phyloP scores from a whole-genome alignment of 2,329 filamentous ascomycete species.

The Fusarium praegraminearum region DNA sequence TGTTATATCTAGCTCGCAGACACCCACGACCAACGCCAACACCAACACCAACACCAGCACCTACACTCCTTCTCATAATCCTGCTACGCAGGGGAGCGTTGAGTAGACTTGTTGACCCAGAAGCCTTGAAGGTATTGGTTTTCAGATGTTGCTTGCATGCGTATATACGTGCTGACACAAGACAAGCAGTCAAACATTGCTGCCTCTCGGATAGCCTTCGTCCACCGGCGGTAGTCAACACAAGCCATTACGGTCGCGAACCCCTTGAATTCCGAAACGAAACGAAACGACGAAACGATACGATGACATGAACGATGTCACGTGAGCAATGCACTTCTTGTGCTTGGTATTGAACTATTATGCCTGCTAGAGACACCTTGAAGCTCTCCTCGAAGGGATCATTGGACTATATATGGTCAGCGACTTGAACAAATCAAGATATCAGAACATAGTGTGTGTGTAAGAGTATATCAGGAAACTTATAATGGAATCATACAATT shows the following conservation, averaged over 20 bases:
- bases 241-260: neutral
- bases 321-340: neutral
- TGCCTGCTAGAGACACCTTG: neutral
- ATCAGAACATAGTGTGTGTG: neutral
- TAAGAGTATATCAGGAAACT: conserved; percentile 49
- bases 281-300: neutral
- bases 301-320: neutral
- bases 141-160: rapidly evolving
- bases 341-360: neutral
- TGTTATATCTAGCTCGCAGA: neutral
- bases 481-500: conserved; percentile 53
- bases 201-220: rapidly evolving
- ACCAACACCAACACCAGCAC: neutral
- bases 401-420: conserved; percentile 14
- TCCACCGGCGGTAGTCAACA: neutral
- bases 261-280: neutral
- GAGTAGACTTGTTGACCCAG: neutral
- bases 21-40: rapidly evolving
- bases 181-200: rapidly evolving
- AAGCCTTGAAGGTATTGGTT: rapidly evolving
- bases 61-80: rapidly evolving
- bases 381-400: neutral
- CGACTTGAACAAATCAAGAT: neutral
- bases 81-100: conserved; percentile 10
- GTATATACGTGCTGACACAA: neutral